Conservation (phyloP, 176 grass and related monocot genomes). For the Secale cereale region DNA sequence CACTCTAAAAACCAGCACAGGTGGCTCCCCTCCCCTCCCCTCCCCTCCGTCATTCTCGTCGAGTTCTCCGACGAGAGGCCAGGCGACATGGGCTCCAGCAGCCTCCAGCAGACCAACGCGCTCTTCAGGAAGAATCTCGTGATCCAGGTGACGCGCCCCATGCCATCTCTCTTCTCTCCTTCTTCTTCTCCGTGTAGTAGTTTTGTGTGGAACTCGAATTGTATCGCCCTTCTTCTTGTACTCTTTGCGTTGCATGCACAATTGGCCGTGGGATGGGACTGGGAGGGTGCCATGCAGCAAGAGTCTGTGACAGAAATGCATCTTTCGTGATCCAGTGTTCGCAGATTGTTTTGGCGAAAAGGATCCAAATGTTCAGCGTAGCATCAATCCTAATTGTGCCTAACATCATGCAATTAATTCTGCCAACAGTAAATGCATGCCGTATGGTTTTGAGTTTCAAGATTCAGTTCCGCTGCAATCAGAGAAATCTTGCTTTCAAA, state of each 20-base stretch:
- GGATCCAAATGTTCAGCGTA: not conserved
- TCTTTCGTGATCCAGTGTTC: not conserved
- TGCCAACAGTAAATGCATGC: not conserved
- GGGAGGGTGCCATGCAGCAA: not conserved
- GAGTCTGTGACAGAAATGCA: not conserved
- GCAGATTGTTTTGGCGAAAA: not conserved
- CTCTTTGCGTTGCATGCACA: not conserved
- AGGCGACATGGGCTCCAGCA: constrained; percentile 31
- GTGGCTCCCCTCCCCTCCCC: no score
- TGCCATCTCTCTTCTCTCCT: not conserved
- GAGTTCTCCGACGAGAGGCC: not conserved
- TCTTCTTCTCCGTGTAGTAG: not conserved
- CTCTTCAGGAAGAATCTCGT: constrained; percentile 59
- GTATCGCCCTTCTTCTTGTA: not conserved
- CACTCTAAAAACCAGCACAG: not conserved
- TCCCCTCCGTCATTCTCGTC: not conserved
- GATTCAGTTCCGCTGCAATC: not conserved
- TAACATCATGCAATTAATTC: not conserved
- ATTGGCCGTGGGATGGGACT: not conserved
- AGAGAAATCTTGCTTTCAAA: not conserved
- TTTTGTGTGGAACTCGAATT: not conserved
- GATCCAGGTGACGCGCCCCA: constrained; percentile 35
- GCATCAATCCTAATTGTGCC: not conserved
- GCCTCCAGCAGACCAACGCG: constrained; percentile 43
- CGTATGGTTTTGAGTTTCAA: not conserved